Evolutionary conservation across 1,284 basidiomycete genomes (phyloP).

Genomic region (Pascua guehoae): DNA sequence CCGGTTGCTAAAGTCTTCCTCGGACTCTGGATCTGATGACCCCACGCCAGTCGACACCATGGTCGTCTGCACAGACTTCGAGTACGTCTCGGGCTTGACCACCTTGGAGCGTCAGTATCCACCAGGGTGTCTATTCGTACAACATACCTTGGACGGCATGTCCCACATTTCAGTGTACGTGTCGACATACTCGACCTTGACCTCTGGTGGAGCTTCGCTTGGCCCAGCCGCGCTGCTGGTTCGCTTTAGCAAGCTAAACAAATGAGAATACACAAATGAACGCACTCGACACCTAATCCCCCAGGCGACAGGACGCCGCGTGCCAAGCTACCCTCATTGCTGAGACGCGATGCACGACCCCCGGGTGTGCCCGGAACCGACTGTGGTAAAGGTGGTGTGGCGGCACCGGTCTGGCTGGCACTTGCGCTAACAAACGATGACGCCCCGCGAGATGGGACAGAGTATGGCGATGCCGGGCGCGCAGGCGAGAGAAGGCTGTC

Average conservation of each 20-base stretch:
- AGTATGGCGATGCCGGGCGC: slow-evolving; percentile 11
- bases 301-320: background rate
- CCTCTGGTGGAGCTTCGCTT: background rate
- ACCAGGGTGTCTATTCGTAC: no score
- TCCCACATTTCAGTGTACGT: slow-evolving; percentile 84
- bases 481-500: slow-evolving; percentile 56
- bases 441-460: background rate
- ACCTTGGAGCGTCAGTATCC: slow-evolving; percentile 2
- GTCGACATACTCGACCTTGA: slow-evolving; percentile 68
- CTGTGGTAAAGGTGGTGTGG: slow-evolving; percentile 33
- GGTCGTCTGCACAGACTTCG: slow-evolving; percentile 87
- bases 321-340: slow-evolving; percentile 43
- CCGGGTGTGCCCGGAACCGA: slow-evolving; percentile 70
- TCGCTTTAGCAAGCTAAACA: no score
- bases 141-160: slow-evolving; percentile 71
- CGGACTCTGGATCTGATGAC: slow-evolving; percentile 51
- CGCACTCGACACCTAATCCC: background rate
- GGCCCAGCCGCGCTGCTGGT: background rate
- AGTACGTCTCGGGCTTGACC: slow-evolving; percentile 60
- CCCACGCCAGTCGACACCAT: slow-evolving; percentile 30
- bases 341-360: slow-evolving; percentile 37
- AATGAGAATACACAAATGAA: background rate
- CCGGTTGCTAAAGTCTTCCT: slow-evolving; percentile 34
- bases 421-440: background rate
- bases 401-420: background rate